Percentiles rank a stretch among this genome's conserved stretches.
phyloP scores from a whole-genome alignment of 805 yeast species.

The Lipomyces starkeyi region DNA sequence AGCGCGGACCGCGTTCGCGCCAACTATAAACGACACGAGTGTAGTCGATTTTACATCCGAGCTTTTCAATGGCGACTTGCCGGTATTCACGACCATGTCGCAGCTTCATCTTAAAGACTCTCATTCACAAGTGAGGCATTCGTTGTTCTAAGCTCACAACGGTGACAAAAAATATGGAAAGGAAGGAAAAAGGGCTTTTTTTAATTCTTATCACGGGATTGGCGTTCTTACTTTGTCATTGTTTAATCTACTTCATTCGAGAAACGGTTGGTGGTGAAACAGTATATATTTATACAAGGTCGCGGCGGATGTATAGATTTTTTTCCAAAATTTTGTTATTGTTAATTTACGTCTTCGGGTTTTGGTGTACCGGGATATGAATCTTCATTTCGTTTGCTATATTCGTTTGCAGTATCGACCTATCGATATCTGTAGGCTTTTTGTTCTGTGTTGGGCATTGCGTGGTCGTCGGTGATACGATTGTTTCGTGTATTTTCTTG shows the following conservation, averaged over 20 bases:
- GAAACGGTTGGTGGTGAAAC: not conserved
- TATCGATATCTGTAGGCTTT: not conserved
- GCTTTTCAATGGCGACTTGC: slow-evolving; percentile 15
- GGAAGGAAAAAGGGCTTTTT: not conserved
- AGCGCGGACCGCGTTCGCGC: slow-evolving; percentile 22
- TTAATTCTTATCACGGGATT: not conserved
- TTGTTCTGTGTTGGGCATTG: not conserved
- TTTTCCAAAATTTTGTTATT: not conserved
- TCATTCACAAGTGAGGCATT: not conserved
- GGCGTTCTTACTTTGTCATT: not conserved
- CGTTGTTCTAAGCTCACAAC: not conserved
- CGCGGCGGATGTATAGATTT: not conserved
- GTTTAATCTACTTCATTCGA: not conserved
- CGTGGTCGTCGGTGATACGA: not conserved
- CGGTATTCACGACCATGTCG: slow-evolving; percentile 31
- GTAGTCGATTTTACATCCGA: slow-evolving; percentile 11
- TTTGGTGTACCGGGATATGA: not conserved
- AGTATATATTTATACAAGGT: not conserved
- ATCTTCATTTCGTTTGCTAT: not conserved
- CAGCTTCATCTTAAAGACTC: slow-evolving; percentile 17
- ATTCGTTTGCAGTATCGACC: not conserved
- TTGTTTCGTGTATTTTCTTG: not conserved
- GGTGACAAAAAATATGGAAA: not conserved
- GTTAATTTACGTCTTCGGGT: not conserved
- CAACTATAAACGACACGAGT: not conserved